These are phyloP conservation scores for Trichoderma sp. DNA, from an alignment of 2,329 filamentous ascomycete species.

Conservation along the genomic window DNA sequence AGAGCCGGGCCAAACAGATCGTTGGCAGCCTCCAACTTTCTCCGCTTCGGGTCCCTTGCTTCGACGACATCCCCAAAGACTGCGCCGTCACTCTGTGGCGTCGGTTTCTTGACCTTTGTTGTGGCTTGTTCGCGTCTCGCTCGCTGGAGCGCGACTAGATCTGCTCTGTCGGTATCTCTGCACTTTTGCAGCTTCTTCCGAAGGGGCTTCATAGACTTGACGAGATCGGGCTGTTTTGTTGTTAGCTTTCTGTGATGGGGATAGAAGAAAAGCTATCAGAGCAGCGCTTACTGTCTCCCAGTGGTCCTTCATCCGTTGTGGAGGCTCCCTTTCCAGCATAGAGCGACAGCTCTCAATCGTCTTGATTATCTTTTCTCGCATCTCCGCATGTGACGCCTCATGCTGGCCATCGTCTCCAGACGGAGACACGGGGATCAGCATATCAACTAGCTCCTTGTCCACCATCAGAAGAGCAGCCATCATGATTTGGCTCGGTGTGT, in stretches of 20 bases:
- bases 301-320: slow-evolving; percentile 52
- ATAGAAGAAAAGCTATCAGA: not conserved
- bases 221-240: slow-evolving; percentile 40
- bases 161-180: slow-evolving; percentile 69
- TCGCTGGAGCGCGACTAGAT: slow-evolving; percentile 66
- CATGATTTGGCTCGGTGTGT: slow-evolving; percentile 91
- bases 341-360: slow-evolving; percentile 50
- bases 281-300: slow-evolving; percentile 47
- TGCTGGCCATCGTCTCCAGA: slow-evolving; percentile 24
- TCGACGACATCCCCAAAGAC: slow-evolving; percentile 48
- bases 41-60: slow-evolving; percentile 43
- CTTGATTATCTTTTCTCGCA: slow-evolving; percentile 48
- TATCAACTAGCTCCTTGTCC: slow-evolving; percentile 60
- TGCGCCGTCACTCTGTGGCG: slow-evolving; percentile 38
- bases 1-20: slow-evolving; percentile 49
- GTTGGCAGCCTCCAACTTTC: slow-evolving; percentile 42
- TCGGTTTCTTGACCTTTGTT: slow-evolving; percentile 44
- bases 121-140: slow-evolving; percentile 56
- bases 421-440: slow-evolving; percentile 42
- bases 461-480: slow-evolving; percentile 74
- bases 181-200: slow-evolving; percentile 70
- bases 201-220: slow-evolving; percentile 51
- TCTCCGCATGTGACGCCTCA: slow-evolving; percentile 24
- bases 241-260: slow-evolving; percentile 20
- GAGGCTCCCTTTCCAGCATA: slow-evolving; percentile 55